Conservation (phyloP, 2,329 filamentous ascomycete genomes). For the Aspergillus tamarii region DNA sequence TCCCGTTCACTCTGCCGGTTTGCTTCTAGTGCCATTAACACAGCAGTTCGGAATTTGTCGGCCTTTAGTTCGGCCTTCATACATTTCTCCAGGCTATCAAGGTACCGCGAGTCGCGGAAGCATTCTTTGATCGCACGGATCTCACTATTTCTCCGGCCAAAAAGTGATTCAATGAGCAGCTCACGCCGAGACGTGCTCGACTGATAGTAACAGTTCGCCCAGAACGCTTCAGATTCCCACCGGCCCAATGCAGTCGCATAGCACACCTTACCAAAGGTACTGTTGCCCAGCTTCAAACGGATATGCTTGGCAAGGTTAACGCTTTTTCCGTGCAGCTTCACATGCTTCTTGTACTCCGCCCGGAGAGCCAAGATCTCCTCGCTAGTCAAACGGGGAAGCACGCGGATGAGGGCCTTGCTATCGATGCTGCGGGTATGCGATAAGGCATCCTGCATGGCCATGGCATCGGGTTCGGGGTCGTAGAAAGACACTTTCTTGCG, state of each 20-base stretch:
- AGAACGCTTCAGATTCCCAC: constrained; percentile 95
- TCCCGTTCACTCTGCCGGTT: constrained; percentile 80
- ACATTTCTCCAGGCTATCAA: constrained; percentile 76
- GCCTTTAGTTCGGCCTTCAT: constrained; percentile 93
- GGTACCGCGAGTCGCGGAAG: constrained; percentile 91
- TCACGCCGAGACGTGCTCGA: constrained; percentile 81
- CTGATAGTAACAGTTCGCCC: constrained; percentile 98
- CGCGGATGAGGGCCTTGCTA: constrained; percentile 73
- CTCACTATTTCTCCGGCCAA: constrained; percentile 88
- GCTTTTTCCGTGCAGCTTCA: constrained; percentile 63
- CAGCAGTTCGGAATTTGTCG: constrained; percentile 91
- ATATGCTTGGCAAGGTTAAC: constrained; percentile 57
- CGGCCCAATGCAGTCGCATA: constrained; percentile 86
- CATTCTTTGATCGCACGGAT: constrained; percentile 82
- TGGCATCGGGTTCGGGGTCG: constrained; percentile 78
- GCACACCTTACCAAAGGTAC: constrained; percentile 78
- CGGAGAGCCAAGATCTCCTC: constrained; percentile 86
- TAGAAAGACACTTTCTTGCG: constrained; percentile 75
- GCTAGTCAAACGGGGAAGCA: constrained; percentile 80
- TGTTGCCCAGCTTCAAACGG: constrained; percentile 53
- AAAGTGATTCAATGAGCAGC: constrained; percentile 87
- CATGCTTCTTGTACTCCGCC: constrained; percentile 85
- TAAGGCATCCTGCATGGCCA: constrained; percentile 74
- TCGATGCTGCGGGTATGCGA: constrained; percentile 68
- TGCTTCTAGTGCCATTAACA: constrained; percentile 82